Conservation (phyloP, 31 red algal species). For the Porphyra umbilicalis region DNA sequence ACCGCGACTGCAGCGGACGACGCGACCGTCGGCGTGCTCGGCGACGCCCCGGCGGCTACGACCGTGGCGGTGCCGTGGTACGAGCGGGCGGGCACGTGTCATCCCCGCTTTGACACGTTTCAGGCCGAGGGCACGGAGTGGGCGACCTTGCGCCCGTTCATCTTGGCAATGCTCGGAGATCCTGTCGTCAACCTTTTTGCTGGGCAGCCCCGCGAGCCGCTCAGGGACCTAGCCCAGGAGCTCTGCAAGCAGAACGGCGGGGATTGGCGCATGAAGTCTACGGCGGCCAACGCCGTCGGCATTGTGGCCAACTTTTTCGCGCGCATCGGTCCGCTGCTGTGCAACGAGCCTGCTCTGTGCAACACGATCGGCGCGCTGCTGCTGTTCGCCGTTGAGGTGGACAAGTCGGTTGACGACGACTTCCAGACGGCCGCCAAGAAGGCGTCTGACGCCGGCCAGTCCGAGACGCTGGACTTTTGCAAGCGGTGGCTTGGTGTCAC, state of each 20-base stretch:
- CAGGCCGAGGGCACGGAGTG: neutral
- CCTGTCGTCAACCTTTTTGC: neutral
- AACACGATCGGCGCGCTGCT: neutral
- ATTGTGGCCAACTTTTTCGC: neutral
- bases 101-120: neutral
- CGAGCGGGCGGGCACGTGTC: neutral
- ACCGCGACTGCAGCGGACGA: no score
- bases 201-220: neutral
- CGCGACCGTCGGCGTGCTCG: neutral
- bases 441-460: neutral
- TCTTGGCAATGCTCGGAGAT: neutral
- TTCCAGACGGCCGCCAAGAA: neutral
- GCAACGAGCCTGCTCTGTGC: neutral
- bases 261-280: neutral
- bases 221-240: neutral
- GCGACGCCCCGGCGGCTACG: no score
- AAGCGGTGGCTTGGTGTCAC: neutral
- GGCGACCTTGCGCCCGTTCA: neutral
- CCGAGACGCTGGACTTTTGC: neutral
- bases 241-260: neutral
- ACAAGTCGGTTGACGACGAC: neutral
- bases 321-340: neutral
- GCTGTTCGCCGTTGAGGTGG: neutral
- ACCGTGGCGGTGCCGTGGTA: neutral
- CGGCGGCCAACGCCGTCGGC: neutral